Base-by-base conservation (phyloP, 345 rosid species). In the Salix arbutifolia region DNA sequence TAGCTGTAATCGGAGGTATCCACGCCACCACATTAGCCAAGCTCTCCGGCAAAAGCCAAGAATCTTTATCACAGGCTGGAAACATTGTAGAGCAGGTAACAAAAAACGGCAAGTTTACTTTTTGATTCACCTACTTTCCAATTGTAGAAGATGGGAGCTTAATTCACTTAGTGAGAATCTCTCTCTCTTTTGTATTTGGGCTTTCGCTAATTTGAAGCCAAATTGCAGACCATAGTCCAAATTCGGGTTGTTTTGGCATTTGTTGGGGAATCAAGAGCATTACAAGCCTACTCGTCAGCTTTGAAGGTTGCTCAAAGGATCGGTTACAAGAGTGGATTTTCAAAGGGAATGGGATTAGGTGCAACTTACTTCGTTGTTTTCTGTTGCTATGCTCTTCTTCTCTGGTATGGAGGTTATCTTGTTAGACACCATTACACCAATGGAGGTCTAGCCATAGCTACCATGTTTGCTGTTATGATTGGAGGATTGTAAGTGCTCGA, bases 351-450 rank as follows among this genome's bases (percentile, higher is more conserved):
- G 91, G 97, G 97, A 78, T 78, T 95, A 23, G 97, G 99, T 33
- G 97, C 90, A n/a, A 95, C 99, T 38, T 95, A 95, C 76, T 95
- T 95, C 50, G 97, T 95, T 25, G 99, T 95, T 71, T 95, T 95
- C 79, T 95, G 97, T 73, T 93, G 88, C 71, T 95, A 95, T 60
- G 99, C 97, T 10, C 91, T 95, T 46, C 93, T 95, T 73, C 93
- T 95, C 38, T 95, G 97, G 99, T 95, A 95, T 75, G 97, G 99
- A 9, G 99, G 97, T 21, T 91, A 89, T 58, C 94, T 95, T 28
- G 97, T 93, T 69, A 87, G 99, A 46, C 97, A 95, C 68, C 97
- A 89, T 87, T 88, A 84, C 75, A 95, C 99, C 69, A 91, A 93
- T 79, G 97, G 97, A 76, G 97, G 97, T 56, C 97, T 95, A 30